These are phyloP conservation scores for Puccinia hordei DNA, from an alignment of 1,284 basidiomycete genomes.

Conservation along the genomic window DNA sequence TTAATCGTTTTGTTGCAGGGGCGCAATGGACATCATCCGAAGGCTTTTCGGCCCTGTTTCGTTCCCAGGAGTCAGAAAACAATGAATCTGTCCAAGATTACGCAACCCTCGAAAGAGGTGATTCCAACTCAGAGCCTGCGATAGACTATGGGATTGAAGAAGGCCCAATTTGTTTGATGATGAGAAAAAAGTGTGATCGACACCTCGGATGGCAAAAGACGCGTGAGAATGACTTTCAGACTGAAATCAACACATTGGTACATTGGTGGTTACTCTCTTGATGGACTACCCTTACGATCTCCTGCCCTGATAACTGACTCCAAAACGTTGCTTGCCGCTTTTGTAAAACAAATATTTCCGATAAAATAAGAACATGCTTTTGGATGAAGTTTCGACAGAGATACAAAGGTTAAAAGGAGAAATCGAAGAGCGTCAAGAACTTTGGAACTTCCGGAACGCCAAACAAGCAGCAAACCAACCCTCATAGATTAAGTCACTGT, in stretches of 20 bases:
- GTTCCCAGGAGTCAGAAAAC: not conserved
- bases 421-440: constrained; percentile 7
- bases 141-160: constrained; percentile 36
- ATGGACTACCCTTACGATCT: not conserved
- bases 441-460: constrained; percentile 15
- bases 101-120: not conserved
- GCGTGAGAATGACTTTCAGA: constrained; percentile 46
- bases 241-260: constrained; percentile 45
- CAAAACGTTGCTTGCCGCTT: not conserved
- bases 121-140: not conserved
- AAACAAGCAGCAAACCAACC: not conserved
- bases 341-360: too few relatives aligned
- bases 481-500: not conserved
- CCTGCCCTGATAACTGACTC: not conserved
- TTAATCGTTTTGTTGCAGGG: constrained; percentile 1
- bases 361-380: not conserved
- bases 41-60: constrained; percentile 7
- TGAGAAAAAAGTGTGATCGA: constrained; percentile 47
- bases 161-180: constrained; percentile 47
- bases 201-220: constrained; percentile 51
- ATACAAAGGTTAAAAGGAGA: constrained; percentile 11
- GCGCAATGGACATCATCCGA: constrained; percentile 45
- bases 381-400: constrained; percentile 17
- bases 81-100: not conserved
- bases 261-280: constrained; percentile 18